These are phyloP conservation scores for Geotrichum australiense DNA, from an alignment of 1,139 yeast genomes.

Conservation along the genomic window DNA sequence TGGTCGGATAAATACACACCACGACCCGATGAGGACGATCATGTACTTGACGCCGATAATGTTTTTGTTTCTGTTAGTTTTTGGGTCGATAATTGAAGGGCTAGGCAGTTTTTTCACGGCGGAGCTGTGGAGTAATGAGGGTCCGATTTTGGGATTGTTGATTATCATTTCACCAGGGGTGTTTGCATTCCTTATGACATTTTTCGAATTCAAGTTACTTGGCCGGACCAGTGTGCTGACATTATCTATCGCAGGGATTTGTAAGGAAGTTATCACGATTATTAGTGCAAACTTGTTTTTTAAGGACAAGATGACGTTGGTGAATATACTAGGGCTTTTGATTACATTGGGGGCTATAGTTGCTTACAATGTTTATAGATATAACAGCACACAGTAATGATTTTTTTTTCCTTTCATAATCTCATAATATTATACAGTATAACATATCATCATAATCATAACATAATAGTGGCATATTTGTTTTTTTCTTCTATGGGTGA, in stretches of 20 bases:
- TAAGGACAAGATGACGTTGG: constrained; percentile 59
- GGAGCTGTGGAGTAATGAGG: constrained; percentile 56
- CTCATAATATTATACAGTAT: too few relatives aligned
- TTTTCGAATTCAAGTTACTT: constrained; percentile 77
- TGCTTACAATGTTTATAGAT: constrained; percentile 55
- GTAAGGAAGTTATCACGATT: constrained; percentile 84
- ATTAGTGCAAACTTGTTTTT: constrained; percentile 62
- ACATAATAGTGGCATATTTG: too few relatives aligned
- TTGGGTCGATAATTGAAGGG: constrained; percentile 66
- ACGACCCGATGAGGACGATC: constrained; percentile 76
- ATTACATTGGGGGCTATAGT: constrained; percentile 72
- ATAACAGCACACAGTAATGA: neutral
- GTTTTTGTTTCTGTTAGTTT: constrained; percentile 52
- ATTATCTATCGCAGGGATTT: constrained; percentile 82
- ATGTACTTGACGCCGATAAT: constrained; percentile 79
- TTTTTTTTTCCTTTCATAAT: neutral
- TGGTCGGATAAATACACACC: constrained; percentile 26
- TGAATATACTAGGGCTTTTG: constrained; percentile 69
- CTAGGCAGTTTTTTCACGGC: constrained; percentile 46
- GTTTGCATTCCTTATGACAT: constrained; percentile 82
- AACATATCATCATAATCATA: too few relatives aligned
- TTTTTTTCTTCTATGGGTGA: too few relatives aligned
- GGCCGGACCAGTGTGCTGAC: constrained; percentile 82
- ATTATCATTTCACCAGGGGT: constrained; percentile 74
- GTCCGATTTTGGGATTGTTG: constrained; percentile 47